A percentile compares a stretch with the other conserved stretches of the same genome.
These are phyloP conservation scores for Alliaria petiolata DNA, from an alignment of 345 rosid genomes.

Conservation along the genomic window DNA sequence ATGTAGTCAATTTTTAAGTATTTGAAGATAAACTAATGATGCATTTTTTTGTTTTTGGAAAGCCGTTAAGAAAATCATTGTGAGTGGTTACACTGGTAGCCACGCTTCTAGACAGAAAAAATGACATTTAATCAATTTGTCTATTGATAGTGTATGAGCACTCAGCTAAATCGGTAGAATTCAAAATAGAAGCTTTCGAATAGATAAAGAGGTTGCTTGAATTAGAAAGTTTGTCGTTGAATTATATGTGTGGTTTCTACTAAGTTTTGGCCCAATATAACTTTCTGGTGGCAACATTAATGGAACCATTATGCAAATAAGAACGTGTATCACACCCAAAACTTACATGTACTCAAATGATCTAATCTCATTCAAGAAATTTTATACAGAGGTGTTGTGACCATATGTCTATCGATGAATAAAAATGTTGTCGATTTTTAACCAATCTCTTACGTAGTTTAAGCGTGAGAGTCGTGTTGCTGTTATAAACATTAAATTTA, in stretches of 20 bases:
- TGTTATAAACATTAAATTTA: neutral
- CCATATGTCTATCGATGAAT: neutral
- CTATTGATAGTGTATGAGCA: too few relatives aligned
- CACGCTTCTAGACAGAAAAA: neutral
- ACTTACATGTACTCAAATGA: neutral
- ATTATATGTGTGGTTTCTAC: neutral
- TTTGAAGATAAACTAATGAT: neutral
- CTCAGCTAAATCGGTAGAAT: too few relatives aligned
- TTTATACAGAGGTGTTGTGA: neutral
- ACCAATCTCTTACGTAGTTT: neutral
- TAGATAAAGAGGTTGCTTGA: neutral
- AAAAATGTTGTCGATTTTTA: neutral
- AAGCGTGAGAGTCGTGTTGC: neutral
- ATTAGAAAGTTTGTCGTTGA: conserved; percentile 2
- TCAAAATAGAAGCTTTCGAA: neutral
- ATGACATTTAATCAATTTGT: neutral
- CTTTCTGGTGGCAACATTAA: neutral
- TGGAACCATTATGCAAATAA: neutral
- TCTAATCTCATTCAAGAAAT: neutral
- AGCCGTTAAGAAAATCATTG: neutral
- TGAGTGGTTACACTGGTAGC: neutral
- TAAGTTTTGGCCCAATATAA: neutral
- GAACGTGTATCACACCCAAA: neutral
- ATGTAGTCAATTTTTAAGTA: too few relatives aligned
- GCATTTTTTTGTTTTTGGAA: neutral